Evolutionary conservation across 2,329 filamentous ascomycete species (phyloP), one percentile per base, ranked within the genome.

Genomic region (Hypoxylon sp.): DNA sequence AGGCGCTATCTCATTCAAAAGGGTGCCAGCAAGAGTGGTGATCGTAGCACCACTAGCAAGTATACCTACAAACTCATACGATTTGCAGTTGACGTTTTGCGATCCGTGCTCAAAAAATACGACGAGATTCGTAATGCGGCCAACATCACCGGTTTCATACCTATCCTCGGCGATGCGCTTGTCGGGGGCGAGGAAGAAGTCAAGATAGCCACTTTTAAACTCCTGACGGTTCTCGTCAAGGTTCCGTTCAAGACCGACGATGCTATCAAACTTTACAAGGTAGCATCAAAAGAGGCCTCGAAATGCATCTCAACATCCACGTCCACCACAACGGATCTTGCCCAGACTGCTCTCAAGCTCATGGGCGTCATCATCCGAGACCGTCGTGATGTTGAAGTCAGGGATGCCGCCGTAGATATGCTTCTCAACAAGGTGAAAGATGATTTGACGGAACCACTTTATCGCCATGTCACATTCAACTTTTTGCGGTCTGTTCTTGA

Each of bases 391-490:
- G 84, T 94, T 4, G 75, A 81, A 12, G 78, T 97, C 64, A 91
- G 89, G 69, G 89, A 96, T 60, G 84, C 84, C 2, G 88, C 92
- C 31, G 76, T 97, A 13, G 91, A 94, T 32, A 87, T 91, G 69
- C 75, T 99, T 2, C 82, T 97, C 3, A 84, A 86, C 55, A 89
- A 90, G 51, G 77, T 97, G 41, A 89, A 91, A 62, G 86, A 91
- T 19, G 93, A 97, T 65, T 81, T 99, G 36, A 96, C 95, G 20
- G 91, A 97, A 67, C 91, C 93, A 3, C 87, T 96, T 59, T 87
- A 92, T 54, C 90, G 96, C 57, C 92, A 96, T 61, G 84, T 96
- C 30, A 94, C 91, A 0, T 99, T 99, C 75, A 96, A 90, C 66
- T 97, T 99, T 71, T 74, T 99, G 51, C 88, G 92, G 30, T 89